A percentile compares a stretch with the other conserved stretches of the same genome.
Conservation (phyloP, 2,329 filamentous ascomycete genomes). For the Ophiosphaerella korrae region DNA sequence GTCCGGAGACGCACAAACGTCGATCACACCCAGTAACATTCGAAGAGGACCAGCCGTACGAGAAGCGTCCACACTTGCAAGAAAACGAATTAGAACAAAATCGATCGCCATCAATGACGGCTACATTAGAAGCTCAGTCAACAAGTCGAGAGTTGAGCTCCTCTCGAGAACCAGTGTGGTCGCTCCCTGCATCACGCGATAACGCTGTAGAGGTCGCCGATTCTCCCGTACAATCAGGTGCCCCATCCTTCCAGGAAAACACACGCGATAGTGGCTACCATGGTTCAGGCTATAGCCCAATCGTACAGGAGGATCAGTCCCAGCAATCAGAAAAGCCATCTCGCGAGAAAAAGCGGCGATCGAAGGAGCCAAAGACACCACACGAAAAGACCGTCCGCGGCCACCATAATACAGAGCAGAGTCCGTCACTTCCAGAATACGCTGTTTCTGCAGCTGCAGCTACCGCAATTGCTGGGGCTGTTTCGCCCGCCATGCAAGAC, state of each 20-base stretch:
- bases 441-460: slow-evolving; percentile 9
- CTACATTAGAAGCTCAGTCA: slow-evolving; percentile 7
- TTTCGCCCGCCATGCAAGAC: slow-evolving; percentile 36
- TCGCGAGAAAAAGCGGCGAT: slow-evolving; percentile 23
- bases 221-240: slow-evolving; percentile 45
- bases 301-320: slow-evolving; percentile 13
- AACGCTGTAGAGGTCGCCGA: slow-evolving; percentile 53
- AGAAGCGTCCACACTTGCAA: slow-evolving; percentile 31
- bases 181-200: slow-evolving; percentile 50
- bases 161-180: slow-evolving; percentile 40
- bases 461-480: slow-evolving; percentile 6
- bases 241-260: slow-evolving; percentile 30
- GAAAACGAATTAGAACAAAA: slow-evolving; percentile 3
- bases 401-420: slow-evolving; percentile 17
- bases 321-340: slow-evolving; percentile 21
- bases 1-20: slow-evolving; percentile 36
- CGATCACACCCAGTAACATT: slow-evolving; percentile 40
- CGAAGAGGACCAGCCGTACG: slow-evolving; percentile 38
- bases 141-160: slow-evolving; percentile 12
- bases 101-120: not conserved
- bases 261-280: slow-evolving; percentile 53
- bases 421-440: slow-evolving; percentile 36
- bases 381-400: slow-evolving; percentile 13
- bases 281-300: slow-evolving; percentile 23
- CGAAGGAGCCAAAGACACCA: slow-evolving; percentile 29